phyloP scores from a whole-genome alignment of 2,329 filamentous ascomycete species.

The Dryadomyces sulphureus region DNA sequence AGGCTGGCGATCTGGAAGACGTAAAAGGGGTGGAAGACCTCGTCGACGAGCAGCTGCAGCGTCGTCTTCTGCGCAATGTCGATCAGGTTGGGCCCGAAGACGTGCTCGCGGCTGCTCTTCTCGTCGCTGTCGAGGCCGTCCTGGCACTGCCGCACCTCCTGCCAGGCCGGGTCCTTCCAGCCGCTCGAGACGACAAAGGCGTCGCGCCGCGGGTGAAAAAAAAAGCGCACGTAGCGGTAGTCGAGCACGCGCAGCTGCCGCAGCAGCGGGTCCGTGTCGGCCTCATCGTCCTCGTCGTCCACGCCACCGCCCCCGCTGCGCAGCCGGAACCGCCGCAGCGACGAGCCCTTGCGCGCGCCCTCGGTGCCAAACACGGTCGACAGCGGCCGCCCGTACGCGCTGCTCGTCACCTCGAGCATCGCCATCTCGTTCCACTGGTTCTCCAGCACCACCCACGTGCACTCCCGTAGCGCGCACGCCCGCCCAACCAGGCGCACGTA shows the following conservation, averaged over 20 bases:
- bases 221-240: slow-evolving; percentile 89
- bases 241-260: slow-evolving; percentile 63
- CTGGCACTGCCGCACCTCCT: slow-evolving; percentile 57
- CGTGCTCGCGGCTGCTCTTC: slow-evolving; percentile 63
- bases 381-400: slow-evolving; percentile 36
- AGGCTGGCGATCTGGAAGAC: slow-evolving; percentile 95
- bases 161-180: slow-evolving; percentile 93
- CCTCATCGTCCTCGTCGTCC: slow-evolving; percentile 4
- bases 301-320: neutral
- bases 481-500: slow-evolving; percentile 62
- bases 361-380: slow-evolving; percentile 53
- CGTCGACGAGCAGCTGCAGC: slow-evolving; percentile 72
- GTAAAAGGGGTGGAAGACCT: slow-evolving; percentile 96
- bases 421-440: slow-evolving; percentile 94
- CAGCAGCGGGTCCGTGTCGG: slow-evolving; percentile 64
- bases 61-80: slow-evolving; percentile 85
- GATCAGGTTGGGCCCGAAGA: slow-evolving; percentile 84
- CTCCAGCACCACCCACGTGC: slow-evolving; percentile 84
- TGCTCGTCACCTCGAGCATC: slow-evolving; percentile 51
- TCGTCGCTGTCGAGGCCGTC: slow-evolving; percentile 78
- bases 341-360: slow-evolving; percentile 41
- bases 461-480: slow-evolving; percentile 53
- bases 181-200: slow-evolving; percentile 75
- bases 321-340: slow-evolving; percentile 22
- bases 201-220: slow-evolving; percentile 77